Evolutionary conservation across 2,329 filamentous ascomycete species (phyloP).

Genomic region (Paracoccidioides brasiliensis): DNA sequence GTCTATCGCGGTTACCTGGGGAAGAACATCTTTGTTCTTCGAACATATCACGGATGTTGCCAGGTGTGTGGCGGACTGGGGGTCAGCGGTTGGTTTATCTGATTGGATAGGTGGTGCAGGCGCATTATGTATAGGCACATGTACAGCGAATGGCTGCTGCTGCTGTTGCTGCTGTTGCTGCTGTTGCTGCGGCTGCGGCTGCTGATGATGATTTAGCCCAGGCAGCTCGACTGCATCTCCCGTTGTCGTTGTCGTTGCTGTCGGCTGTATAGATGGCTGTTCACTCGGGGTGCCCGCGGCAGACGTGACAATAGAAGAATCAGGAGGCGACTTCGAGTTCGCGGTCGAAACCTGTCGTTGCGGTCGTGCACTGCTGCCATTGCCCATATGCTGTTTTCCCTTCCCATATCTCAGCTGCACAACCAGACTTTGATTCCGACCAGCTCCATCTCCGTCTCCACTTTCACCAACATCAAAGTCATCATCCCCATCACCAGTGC

Average conservation of each 20-base stretch:
- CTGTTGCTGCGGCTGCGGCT: too few relatives aligned
- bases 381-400: constrained; percentile 7
- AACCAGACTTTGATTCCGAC: constrained; percentile 48
- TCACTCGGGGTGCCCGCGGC: too few relatives aligned
- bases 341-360: too few relatives aligned
- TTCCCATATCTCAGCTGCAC: constrained; percentile 51
- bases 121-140: not conserved
- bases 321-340: too few relatives aligned
- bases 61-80: not conserved
- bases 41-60: not conserved
- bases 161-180: not conserved
- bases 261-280: too few relatives aligned
- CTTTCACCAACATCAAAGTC: too few relatives aligned
- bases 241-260: too few relatives aligned
- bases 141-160: not conserved
- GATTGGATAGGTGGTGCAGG: not conserved
- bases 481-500: constrained; percentile 27
- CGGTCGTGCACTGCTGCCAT: not conserved
- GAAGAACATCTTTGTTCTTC: not conserved
- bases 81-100: not conserved
- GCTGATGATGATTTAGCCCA: too few relatives aligned
- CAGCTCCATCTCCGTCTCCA: constrained; percentile 37
- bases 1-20: not conserved
- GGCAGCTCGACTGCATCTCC: too few relatives aligned
- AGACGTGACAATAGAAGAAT: too few relatives aligned